Evolutionary conservation across 1,284 basidiomycete species (phyloP), one percentile per base, ranked within the genome.

Genomic region (Exobasidium rhododendri): DNA sequence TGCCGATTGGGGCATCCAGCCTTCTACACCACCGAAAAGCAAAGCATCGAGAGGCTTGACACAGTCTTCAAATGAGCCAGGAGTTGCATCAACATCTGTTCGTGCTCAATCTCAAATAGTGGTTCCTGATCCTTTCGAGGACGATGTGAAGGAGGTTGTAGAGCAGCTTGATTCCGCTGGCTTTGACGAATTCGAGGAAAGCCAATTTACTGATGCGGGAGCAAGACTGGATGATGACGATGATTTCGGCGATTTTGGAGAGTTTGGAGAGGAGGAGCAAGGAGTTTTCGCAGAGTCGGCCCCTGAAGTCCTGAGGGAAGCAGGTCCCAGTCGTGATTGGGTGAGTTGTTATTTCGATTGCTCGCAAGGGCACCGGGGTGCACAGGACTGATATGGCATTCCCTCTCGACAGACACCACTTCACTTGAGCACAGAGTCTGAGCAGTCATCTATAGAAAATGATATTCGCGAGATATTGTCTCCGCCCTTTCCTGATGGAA

Each of bases 221-320:
- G 35, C 35, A 7, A 40, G 17, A 17, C 10, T 40, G 17, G 35
- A 40, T 40, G 46, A 49, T 31, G 54, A 60, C 17, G 64, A 53
- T 30, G 40, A 35, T n/a, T 59, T 53, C 20, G 66, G 58, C 11
- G 49, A 46, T 28, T 43, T 56, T 56, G 46, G 43, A 30, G 51
- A 49, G 30, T 56, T 59, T 49, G 61, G 40, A 20, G 61, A 62
- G 43, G 45, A 29, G 30, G 57, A 40, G 14, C 46, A 45, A 6
- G 58, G 20, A 1, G 28, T 35, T 22, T 22, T 28, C 11, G 30
- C 22, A 6, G n/a, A n/a, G n/a, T n/a, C n/a, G n/a, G 30, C 28
- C 30, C n/a, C 24, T 17, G 61, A 47, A 24, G 44, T 17, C 14
- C 29, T 22, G n/a, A 30, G 28, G 0, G 20, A 61, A 22, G 26